Evolutionary conservation across 2,329 filamentous ascomycete genomes (phyloP).

Genomic region (Fonsecaea monophora): DNA sequence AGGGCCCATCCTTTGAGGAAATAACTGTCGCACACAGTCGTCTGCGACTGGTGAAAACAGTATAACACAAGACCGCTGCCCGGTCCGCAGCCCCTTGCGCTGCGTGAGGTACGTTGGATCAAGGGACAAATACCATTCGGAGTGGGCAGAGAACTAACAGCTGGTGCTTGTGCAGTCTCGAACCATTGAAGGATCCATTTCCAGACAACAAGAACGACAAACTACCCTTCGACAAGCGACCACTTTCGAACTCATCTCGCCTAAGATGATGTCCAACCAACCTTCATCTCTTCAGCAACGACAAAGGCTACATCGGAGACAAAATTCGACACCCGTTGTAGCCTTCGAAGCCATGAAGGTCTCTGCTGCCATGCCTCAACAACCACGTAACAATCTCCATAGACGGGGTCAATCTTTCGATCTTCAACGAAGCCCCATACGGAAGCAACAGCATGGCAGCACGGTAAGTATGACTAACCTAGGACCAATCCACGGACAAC

Average conservation of each 20-base stretch:
- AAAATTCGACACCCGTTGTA: slow-evolving; percentile 78
- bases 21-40: slow-evolving; percentile 28
- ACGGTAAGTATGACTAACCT: slow-evolving; percentile 61
- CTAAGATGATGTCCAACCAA: slow-evolving; percentile 80
- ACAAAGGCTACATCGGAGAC: slow-evolving; percentile 79
- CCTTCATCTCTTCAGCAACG: slow-evolving; percentile 74
- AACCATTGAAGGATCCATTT: slow-evolving; percentile 54
- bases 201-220: slow-evolving; percentile 52
- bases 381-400: slow-evolving; percentile 66
- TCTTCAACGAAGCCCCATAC: slow-evolving; percentile 53
- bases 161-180: slow-evolving; percentile 38
- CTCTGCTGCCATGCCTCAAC: slow-evolving; percentile 60
- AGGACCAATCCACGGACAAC: slow-evolving; percentile 69
- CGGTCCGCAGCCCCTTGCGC: slow-evolving; percentile 79
- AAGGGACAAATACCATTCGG: not conserved
- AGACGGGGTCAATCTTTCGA: slow-evolving; percentile 75
- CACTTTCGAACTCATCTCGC: slow-evolving; percentile 72
- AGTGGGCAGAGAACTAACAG: slow-evolving; percentile 12
- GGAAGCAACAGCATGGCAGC: slow-evolving; percentile 38
- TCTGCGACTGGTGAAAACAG: slow-evolving; percentile 39
- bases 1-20: slow-evolving; percentile 36
- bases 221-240: slow-evolving; percentile 50
- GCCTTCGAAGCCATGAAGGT: slow-evolving; percentile 77
- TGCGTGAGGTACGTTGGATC: slow-evolving; percentile 72
- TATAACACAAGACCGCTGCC: slow-evolving; percentile 58